Percentiles rank a stretch among this genome's conserved stretches.
Conservation (phyloP, 1,284 basidiomycete species). For the Sutorius eximius region DNA sequence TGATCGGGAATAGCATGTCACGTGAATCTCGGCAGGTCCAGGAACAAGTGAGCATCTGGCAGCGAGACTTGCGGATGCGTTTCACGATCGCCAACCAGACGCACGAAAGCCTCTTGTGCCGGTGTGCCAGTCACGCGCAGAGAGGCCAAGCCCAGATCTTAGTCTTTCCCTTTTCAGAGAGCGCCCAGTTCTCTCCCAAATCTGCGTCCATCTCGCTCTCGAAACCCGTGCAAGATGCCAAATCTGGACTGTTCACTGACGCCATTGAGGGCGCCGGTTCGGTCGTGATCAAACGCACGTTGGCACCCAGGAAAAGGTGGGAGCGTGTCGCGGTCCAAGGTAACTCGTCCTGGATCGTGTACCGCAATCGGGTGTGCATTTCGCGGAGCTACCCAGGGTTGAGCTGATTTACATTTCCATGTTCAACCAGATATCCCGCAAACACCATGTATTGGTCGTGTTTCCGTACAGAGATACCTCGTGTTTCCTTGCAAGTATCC, state of each 20-base stretch:
- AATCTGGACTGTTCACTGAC: constrained; percentile 15
- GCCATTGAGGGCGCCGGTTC: constrained; percentile 14
- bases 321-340: constrained; percentile 41
- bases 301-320: constrained; percentile 42
- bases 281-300: constrained; percentile 27
- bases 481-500: constrained; percentile 65
- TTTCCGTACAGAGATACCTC: constrained; percentile 56
- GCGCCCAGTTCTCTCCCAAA: constrained; percentile 21
- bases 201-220: constrained; percentile 17
- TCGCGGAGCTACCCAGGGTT: background rate
- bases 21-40: background rate
- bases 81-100: constrained; percentile 50
- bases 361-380: constrained; percentile 48
- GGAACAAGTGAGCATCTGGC: background rate
- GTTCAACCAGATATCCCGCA: constrained; percentile 37
- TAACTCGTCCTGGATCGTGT: constrained; percentile 58
- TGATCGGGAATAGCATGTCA: background rate
- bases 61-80: constrained; percentile 7
- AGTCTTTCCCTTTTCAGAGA: constrained; percentile 29
- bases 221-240: constrained; percentile 4
- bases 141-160: constrained; percentile 18
- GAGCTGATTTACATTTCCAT: constrained; percentile 8
- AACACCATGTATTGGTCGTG: constrained; percentile 49
- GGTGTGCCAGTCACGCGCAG: constrained; percentile 6
- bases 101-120: constrained; percentile 35